Evolutionary conservation across 2,329 filamentous ascomycete genomes (phyloP), one percentile per base, ranked within the genome.

Genomic region (Exophiala mesophila): DNA sequence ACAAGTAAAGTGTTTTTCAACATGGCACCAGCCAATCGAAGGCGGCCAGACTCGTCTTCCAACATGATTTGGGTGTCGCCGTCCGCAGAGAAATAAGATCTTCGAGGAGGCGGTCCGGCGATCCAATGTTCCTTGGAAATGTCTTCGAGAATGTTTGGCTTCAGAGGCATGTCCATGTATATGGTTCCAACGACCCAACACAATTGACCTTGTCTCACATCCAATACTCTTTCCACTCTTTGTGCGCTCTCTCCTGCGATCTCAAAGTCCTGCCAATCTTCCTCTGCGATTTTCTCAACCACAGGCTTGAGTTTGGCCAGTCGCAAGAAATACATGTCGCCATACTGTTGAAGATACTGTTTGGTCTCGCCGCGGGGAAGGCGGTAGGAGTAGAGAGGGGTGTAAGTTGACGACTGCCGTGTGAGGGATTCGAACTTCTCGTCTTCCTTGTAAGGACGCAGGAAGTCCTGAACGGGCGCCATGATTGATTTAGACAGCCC

Each of bases 41-140:
- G 72, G 17, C 94, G 82, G 34, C 92, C 92, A 1, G 88, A 96
- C 64, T 97, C 90, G 62, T 98, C 92, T 64, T 98, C 92, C 28
- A 98, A 71, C 81, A 94, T 94, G 54, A 88, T 77, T 47, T 79
- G 69, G 36, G 88, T 78, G 38, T 83, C 75, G 43, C 69, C 65
- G 49, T 79, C 72, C 7, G 75, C 67, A 24, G 77, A 79, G 52
- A 80, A 76, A 66, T 95, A 96, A 55, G 88, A 92, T 52, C 83
- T 74, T 46, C 82, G 76, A 5, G 80, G 76, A 10, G 85, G 80
- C 6, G 89, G 88, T 1, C 85, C 88, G 1, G 86, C 83, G 45
- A 94, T 88, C 83, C 87, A 96, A 60, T 89, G 85, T 84, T 96
- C 90, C 66, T 94, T 94, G 29, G 86, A 84, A 30, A 98, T 85